Evolutionary conservation across 2,329 filamentous ascomycete species (phyloP), one percentile per base, ranked within the genome.

Genomic region (Stachybotrys chlorohalonatus): DNA sequence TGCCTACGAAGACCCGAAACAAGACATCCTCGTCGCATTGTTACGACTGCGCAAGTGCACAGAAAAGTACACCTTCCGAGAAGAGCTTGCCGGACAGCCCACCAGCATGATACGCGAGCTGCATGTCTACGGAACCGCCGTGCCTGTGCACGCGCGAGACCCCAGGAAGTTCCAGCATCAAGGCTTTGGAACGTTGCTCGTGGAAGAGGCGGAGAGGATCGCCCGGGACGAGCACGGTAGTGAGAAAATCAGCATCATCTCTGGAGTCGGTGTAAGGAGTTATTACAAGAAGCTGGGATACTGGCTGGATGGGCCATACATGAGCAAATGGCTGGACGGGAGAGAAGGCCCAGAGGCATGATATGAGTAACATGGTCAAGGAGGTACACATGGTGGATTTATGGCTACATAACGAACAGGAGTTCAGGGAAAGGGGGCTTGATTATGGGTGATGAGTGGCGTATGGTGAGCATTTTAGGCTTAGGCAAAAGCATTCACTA

Each of bases 141-240:
- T 99, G n/a, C 95, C 94, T 1, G 89, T 99, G 49, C 94, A 99
- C 71, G 93, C 91, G 8, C 82, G 95, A 55, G 94, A 99, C 63
- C 91, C 93, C 17, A 86, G 89, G 71, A 97, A 97, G 73, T 97
- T 97, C 73, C 94, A 99, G 75, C 94, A 99, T 73, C 94, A 96
- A 69, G 94, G 94, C 0, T 99, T 95, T 62, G 94, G 94, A 51
- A 99, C 94, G 1, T 71, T 99, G 57, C 68, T 99, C 60, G 99
- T 99, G 95, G 93, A 97, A 67, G 93, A 97, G 73, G 95, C 94
- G 0, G 94, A 97, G 74, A 81, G 92, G 52, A 99, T 99, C 60
- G 93, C 95, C 0, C 82, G 90, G 54, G 88, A 96, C 60, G 94
- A 99, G 73, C 94, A 99, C 66, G 89, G 91, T 6, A 96, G 92